phyloP scores from a whole-genome alignment of 23 red algal species.

The Agarophyton chilense region DNA sequence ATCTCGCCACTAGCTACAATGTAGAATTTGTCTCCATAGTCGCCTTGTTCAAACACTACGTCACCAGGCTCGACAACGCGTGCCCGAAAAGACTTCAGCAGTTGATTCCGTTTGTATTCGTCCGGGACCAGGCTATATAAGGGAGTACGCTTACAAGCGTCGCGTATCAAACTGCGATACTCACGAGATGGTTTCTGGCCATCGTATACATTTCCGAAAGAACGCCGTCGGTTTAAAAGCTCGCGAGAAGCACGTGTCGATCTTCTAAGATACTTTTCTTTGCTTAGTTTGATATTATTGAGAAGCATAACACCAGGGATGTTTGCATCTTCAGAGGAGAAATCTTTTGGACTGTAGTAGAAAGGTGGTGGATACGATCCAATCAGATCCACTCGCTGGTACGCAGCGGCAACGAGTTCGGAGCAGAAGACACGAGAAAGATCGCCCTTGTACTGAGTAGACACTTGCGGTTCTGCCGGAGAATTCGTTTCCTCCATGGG shows the following conservation, averaged over 20 bases:
- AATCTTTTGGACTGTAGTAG: slow-evolving; percentile 94
- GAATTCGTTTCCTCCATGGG: not conserved
- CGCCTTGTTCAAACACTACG: slow-evolving; percentile 94
- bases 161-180: slow-evolving; percentile 70
- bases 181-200: slow-evolving; percentile 71
- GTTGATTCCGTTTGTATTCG: slow-evolving; percentile 88
- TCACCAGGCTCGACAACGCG: slow-evolving; percentile 91
- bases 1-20: slow-evolving; percentile 79
- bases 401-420: slow-evolving; percentile 96
- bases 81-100: slow-evolving; percentile 83
- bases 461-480: not conserved
- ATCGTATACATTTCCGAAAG: slow-evolving; percentile 47
- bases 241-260: not conserved
- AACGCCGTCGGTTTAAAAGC: not conserved
- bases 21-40: slow-evolving; percentile 94
- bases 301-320: slow-evolving; percentile 81
- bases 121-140: slow-evolving; percentile 84
- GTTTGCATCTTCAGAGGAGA: slow-evolving; percentile 81
- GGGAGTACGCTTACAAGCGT: slow-evolving; percentile 88
- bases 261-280: slow-evolving; percentile 76
- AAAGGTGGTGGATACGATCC: slow-evolving; percentile 86
- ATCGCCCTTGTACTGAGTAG: slow-evolving; percentile 69
- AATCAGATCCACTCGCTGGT: slow-evolving; percentile 91
- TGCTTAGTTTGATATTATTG: slow-evolving; percentile 65
- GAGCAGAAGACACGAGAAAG: slow-evolving; percentile 96